These are phyloP conservation scores for Suillus hirtellus DNA, from an alignment of 768 basidiomycete species.

Conservation along the genomic window DNA sequence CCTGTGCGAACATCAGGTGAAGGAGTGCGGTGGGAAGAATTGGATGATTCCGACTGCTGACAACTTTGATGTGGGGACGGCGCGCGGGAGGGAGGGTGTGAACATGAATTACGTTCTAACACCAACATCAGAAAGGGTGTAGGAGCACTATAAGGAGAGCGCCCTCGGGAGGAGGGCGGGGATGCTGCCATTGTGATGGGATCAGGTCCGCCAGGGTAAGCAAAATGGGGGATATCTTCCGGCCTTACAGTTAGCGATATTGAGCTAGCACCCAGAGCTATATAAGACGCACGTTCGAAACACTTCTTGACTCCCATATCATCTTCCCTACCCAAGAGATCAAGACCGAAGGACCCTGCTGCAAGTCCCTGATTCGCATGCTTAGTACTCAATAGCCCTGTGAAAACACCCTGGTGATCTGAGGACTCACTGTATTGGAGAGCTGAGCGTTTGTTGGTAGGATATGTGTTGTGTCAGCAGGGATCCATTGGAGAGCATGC, in stretches of 20 bases:
- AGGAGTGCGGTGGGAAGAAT: conserved; percentile 12
- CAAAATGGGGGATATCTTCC: conserved; percentile 39
- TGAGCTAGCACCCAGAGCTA: conserved; percentile 30
- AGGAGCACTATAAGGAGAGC: conserved; percentile 28
- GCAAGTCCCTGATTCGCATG: conserved; percentile 50
- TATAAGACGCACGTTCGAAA: conserved; percentile 42
- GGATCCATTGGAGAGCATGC: conserved; percentile 62
- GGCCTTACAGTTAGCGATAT: conserved; percentile 50
- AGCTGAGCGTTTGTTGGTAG: conserved; percentile 60
- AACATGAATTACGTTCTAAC: conserved; percentile 23
- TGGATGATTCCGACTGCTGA: conserved; percentile 3
- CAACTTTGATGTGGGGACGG: conserved; percentile 24
- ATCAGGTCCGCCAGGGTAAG: conserved; percentile 39
- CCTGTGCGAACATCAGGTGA: conserved; percentile 17
- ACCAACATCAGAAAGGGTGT: conserved; percentile 20
- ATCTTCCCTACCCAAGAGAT: conserved; percentile 38
- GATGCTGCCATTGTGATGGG: conserved; percentile 31
- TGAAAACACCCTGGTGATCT: neutral
- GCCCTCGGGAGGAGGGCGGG: conserved; percentile 29
- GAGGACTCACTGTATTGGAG: conserved; percentile 48
- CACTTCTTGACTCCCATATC: conserved; percentile 45
- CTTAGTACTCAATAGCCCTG: conserved; percentile 9
- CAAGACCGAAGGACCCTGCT: conserved; percentile 51
- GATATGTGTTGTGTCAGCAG: conserved; percentile 63
- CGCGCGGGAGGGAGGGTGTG: conserved; percentile 20